Percentiles rank a stretch among this genome's conserved stretches.
Evolutionary conservation across 2,329 filamentous ascomycete genomes (phyloP).

Genomic region (Periglandula ipomoeae): DNA sequence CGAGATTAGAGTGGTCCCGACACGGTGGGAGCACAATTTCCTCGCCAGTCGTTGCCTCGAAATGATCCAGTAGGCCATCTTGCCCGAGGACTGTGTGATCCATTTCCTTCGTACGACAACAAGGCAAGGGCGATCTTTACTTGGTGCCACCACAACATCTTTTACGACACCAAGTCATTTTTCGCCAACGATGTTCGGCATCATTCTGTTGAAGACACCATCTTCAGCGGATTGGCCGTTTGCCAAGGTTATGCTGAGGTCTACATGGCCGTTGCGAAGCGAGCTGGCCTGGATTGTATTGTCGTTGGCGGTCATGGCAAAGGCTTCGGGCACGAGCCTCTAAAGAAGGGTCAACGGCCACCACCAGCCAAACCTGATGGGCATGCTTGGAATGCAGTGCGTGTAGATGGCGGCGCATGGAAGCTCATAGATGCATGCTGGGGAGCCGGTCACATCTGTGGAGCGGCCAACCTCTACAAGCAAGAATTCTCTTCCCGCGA

Average conservation of each 20-base stretch:
- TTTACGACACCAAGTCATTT: constrained; percentile 73
- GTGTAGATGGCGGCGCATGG: constrained; percentile 80
- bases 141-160: constrained; percentile 91
- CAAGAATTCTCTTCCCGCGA: constrained; percentile 56
- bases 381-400: constrained; percentile 91
- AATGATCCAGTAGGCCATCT: constrained; percentile 61
- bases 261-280: constrained; percentile 67
- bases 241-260: constrained; percentile 86
- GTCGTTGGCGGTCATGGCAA: constrained; percentile 77
- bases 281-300: constrained; percentile 70
- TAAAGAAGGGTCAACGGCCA: constrained; percentile 53
- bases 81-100: constrained; percentile 65
- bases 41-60: constrained; percentile 59
- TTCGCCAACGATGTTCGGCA: constrained; percentile 60
- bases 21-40: constrained; percentile 66
- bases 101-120: constrained; percentile 75
- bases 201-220: constrained; percentile 61
- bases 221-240: constrained; percentile 72
- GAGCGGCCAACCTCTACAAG: constrained; percentile 46
- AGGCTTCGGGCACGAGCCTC: constrained; percentile 61
- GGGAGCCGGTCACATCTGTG: constrained; percentile 69
- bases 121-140: constrained; percentile 90
- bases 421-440: constrained; percentile 89
- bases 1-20: constrained; percentile 84
- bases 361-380: constrained; percentile 54